Evolutionary conservation across 1,284 basidiomycete genomes (phyloP).

Genomic region (Irpex rosettiformis): DNA sequence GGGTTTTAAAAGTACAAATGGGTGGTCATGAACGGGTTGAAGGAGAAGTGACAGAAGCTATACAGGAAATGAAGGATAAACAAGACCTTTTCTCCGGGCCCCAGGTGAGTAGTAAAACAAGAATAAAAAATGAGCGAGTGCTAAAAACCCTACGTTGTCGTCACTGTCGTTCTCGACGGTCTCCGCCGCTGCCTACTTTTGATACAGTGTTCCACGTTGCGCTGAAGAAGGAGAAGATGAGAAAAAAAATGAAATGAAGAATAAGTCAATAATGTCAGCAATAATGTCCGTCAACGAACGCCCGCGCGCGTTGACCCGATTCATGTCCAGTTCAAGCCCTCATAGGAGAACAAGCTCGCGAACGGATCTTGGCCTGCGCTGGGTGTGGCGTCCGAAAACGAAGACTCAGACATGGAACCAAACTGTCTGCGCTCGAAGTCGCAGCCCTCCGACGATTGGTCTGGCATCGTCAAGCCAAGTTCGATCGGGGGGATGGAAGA

Average conservation of each 20-base stretch:
- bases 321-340: conserved; percentile 29
- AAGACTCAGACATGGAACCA: conserved; percentile 16
- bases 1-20: neutral
- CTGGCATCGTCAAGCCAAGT: conserved; percentile 33
- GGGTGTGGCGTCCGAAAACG: conserved; percentile 18
- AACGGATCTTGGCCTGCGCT: conserved; percentile 24
- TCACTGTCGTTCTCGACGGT: neutral
- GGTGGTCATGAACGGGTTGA: neutral
- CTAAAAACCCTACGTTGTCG: conserved; percentile 3
- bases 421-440: conserved; percentile 18
- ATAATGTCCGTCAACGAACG: conserved; percentile 30
- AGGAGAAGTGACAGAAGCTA: conserved; percentile 9
- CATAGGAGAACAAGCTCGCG: conserved; percentile 24
- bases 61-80: conserved; percentile 4
- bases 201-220: conserved; percentile 15
- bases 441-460: conserved; percentile 17
- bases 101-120: conserved; percentile 11
- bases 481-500: conserved; percentile 44
- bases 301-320: conserved; percentile 31
- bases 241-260: neutral
- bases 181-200: conserved; percentile 9
- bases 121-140: neutral
- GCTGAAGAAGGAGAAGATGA: conserved; percentile 7
- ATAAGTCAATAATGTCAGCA: conserved; percentile 6
- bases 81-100: neutral